Percentiles rank a stretch among this genome's conserved stretches.
Evolutionary conservation across 176 grass and related monocot species (phyloP).

Genomic region (Bonia amplexicaulis): DNA sequence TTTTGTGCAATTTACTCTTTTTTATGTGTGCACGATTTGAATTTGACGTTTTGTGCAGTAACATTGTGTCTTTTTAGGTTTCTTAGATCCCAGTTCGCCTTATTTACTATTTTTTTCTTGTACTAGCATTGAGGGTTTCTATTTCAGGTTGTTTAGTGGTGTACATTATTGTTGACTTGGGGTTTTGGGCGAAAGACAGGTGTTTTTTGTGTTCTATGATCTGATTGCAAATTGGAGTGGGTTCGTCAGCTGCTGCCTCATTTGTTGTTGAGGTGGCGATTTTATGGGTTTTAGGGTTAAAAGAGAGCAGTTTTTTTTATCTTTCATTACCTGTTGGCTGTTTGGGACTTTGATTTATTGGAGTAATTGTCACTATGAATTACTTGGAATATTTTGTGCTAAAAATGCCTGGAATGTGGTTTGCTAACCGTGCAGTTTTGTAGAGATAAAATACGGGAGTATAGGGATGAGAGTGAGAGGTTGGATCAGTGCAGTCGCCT

Average conservation of each 20-base stretch:
- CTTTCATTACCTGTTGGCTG: background rate
- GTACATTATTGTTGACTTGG: background rate
- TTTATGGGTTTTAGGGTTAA: background rate
- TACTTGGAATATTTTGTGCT: background rate
- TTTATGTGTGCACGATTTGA: background rate
- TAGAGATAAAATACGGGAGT: constrained; percentile 71
- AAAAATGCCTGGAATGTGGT: background rate
- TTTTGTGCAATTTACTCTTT: too few relatives aligned
- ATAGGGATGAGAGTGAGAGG: constrained; percentile 85
- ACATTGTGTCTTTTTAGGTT: background rate
- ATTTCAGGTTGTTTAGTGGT: background rate
- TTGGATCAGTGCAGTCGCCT: constrained; percentile 83
- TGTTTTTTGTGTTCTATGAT: background rate
- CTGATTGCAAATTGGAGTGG: background rate
- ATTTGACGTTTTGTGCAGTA: background rate
- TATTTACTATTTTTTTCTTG: background rate
- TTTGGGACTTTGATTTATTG: background rate
- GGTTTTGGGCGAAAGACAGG: background rate
- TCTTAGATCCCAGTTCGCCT: background rate
- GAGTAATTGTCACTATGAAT: background rate
- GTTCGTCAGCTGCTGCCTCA: background rate
- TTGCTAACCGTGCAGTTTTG: constrained; percentile 23
- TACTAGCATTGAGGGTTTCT: background rate
- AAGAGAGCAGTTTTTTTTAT: background rate
- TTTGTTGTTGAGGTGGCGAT: background rate